Base-by-base conservation (phyloP, 306 rosid genomes). In the Vigna radiata region DNA sequence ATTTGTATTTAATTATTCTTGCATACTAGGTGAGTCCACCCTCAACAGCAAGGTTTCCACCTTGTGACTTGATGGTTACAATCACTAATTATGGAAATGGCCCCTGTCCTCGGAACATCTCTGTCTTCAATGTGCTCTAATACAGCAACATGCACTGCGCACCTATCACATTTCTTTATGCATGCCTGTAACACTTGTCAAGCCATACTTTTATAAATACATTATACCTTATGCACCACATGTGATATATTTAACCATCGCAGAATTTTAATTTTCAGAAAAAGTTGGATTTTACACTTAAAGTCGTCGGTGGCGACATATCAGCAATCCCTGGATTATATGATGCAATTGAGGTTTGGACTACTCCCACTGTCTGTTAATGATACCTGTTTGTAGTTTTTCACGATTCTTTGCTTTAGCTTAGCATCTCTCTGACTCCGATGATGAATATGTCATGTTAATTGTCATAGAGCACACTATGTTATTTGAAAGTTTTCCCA, bases 251-350 rank as follows among this genome's bases (percentile, higher is more conserved):
- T 68, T 78, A 65, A 68, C 76, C 73, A 47, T 73, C 77, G 63
- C 50, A 52, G 67, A 50, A 23, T 76, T 74, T 84, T 68, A 7
- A 54, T 46, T 46, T 87, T 83, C 93, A 95, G 97, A 96, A 92
- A 90, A 87, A 91, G 75, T 79, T 96, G 88, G 98, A 96, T 72
- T 96, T 92, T 72, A 88, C 88, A 2, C 88, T 92, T 59, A 96
- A 92, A 88, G 96, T 92, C 83, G 53, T 96, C 25, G 98, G 98
- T 3, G 98, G 99, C 0, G 96, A 96, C 87, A 88, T 96, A 77
- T 88, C 99, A 79, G 1, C 99, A 62, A 82, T 95, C 70, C 99
- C 99, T 77, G 97, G 97, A 83, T 83, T 96, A 70, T 83, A 43
- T 17, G 90, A 83, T 71, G 84, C 92, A 52, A 89, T 96, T 59